Evolutionary conservation across 2,329 filamentous ascomycete genomes (phyloP).

Genomic region (Fusarium odoratissimum): DNA sequence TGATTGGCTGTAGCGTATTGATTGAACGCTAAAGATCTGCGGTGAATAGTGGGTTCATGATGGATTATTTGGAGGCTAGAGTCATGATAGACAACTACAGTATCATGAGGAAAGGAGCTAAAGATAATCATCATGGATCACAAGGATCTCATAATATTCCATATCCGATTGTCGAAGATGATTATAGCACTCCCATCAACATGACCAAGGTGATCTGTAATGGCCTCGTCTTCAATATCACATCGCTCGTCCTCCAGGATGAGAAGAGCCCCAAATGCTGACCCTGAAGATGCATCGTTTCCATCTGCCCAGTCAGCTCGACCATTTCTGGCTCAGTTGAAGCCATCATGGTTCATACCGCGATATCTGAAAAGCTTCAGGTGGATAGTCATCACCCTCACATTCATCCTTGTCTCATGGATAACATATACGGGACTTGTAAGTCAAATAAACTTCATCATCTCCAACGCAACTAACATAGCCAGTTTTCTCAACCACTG

Average conservation of each 20-base stretch:
- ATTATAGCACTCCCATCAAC: neutral
- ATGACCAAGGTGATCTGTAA: conserved; percentile 4
- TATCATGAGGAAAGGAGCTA: neutral
- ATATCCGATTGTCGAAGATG: neutral
- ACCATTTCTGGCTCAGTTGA: neutral
- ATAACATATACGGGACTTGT: neutral
- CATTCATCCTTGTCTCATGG: conserved; percentile 26
- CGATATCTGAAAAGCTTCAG: conserved; percentile 12
- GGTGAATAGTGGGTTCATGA: neutral
- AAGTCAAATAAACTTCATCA: neutral
- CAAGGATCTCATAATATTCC: neutral
- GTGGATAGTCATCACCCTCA: neutral
- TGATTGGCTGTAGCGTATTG: conserved; percentile 38
- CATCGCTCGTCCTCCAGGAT: conserved; percentile 23
- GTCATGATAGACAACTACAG: neutral
- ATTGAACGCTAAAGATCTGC: conserved; percentile 8
- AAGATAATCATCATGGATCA: neutral
- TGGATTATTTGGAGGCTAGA: neutral
- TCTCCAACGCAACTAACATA: neutral
- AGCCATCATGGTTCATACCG: neutral
- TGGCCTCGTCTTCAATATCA: conserved; percentile 33
- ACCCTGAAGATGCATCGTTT: conserved; percentile 29
- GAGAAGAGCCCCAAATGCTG: conserved; percentile 15
- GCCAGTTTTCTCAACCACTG: conserved; percentile 22
- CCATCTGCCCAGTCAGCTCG: conserved; percentile 6